These are phyloP conservation scores for Clonostachys rosea DNA, from an alignment of 2,329 filamentous ascomycete genomes.

Conservation along the genomic window DNA sequence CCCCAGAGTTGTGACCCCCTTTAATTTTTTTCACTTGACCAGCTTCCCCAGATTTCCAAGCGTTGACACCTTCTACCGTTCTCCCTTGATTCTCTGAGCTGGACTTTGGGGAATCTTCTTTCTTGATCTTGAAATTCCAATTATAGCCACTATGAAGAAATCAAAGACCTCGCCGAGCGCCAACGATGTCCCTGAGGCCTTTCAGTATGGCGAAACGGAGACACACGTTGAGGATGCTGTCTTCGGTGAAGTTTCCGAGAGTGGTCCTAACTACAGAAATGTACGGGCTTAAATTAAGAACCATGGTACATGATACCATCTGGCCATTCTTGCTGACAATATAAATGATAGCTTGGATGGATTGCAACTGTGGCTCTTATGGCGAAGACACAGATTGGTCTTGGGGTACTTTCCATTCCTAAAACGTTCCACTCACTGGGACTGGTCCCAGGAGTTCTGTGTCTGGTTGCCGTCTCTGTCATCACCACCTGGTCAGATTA, in stretches of 20 bases:
- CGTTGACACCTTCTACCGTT: too few species aligned
- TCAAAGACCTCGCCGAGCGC: too few species aligned
- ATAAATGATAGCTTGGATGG: slow-evolving; percentile 27
- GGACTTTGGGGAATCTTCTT: too few species aligned
- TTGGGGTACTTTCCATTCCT: slow-evolving; percentile 43
- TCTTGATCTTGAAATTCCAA: too few species aligned
- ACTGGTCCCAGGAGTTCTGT: slow-evolving; percentile 41
- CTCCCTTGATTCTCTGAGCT: too few species aligned
- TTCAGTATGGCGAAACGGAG: too few species aligned
- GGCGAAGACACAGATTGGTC: slow-evolving; percentile 39
- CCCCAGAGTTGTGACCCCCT: too few species aligned
- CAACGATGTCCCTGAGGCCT: too few species aligned
- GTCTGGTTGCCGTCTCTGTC: slow-evolving; percentile 26
- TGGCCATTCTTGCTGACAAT: background rate
- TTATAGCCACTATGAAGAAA: too few species aligned
- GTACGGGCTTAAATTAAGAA: slow-evolving; percentile 10
- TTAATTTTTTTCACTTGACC: too few species aligned
- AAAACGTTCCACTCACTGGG: slow-evolving; percentile 36
- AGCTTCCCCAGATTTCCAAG: too few species aligned
- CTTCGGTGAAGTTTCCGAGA: slow-evolving; percentile 19
- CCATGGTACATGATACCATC: background rate
- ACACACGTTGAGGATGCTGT: slow-evolving; percentile 14
- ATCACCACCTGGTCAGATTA: slow-evolving; percentile 45
- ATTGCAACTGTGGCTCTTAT: slow-evolving; percentile 33
- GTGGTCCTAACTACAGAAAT: slow-evolving; percentile 20